Evolutionary conservation across 768 basidiomycete genomes (phyloP), one percentile per base, ranked within the genome.

Genomic region (Hysterangium stoloniferum): DNA sequence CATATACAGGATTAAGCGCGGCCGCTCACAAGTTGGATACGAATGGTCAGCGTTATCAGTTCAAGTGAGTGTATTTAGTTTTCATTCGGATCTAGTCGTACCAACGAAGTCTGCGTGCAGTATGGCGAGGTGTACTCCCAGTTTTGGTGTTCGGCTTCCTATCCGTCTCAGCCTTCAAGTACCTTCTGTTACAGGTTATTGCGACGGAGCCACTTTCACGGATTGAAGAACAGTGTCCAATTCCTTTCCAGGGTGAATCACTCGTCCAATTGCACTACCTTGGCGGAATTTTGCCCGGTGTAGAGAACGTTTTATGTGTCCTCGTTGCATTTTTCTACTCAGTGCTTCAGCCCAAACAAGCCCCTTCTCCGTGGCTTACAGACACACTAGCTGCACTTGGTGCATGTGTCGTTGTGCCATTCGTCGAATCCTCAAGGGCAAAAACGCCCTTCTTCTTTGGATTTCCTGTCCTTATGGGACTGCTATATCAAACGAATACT

Each of bases 201-300:
- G 27, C 44, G 7, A 27, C 11, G 17, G 17, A 34, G 11, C 17
- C 17, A 9, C 28, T 31, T 31, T 5, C 4, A 6, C n/a, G 33
- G 12, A 15, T 44, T 27, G 3, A 19, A 31, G 29, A 29, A n/a
- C 12, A 45, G 4, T 45, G 44, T 17, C 44, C 44, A 31, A 13
- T 11, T 6, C 44, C 44, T n/a, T 29, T 4, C 12, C 12, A 29
- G 13, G 29, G 44, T 19, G 28, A n/a, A 33, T 22, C 15, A 32
- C 47, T 35, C 28, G 35, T 49, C 19, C 47, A 41, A n/a, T 22
- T 36, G 17, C 20, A 41, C n/a, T 49, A 49, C 15, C n/a, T 49
- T 3, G 47, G 32, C 19, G 38, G 34, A 4, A 25, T 28, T 22
- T 13, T 25, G 12, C 47, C 44, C 33, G 44, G 15, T 15, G 2